Percentiles rank a stretch among this genome's conserved stretches.
These are phyloP conservation scores for Prunella vulgaris DNA, from an alignment of 257 asterid species.

Conservation along the genomic window DNA sequence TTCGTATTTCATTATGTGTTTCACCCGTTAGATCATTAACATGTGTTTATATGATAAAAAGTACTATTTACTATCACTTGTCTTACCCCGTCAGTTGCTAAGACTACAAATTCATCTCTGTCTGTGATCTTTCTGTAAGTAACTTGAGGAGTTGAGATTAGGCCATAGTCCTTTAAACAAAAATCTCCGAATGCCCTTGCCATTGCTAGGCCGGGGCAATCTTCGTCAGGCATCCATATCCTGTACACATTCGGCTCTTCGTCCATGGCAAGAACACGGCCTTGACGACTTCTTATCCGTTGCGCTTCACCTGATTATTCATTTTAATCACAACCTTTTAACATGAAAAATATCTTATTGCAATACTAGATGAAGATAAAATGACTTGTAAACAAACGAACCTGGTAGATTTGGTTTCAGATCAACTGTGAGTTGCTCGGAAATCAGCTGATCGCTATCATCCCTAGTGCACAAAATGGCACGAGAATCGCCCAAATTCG, in stretches of 20 bases:
- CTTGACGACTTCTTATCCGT: slow-evolving; percentile 50
- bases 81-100: slow-evolving; percentile 93
- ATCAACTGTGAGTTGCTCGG: slow-evolving; percentile 79
- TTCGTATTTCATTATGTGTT: too few relatives aligned
- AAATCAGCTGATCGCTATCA: slow-evolving; percentile 40
- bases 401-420: slow-evolving; percentile 84
- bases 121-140: slow-evolving; percentile 50
- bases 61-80: too few relatives aligned
- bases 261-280: slow-evolving; percentile 79
- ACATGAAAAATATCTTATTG: too few relatives aligned
- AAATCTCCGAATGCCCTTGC: slow-evolving; percentile 91
- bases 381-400: too few relatives aligned
- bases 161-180: slow-evolving; percentile 76
- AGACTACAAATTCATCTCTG: slow-evolving; percentile 70
- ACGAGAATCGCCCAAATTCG: slow-evolving; percentile 87
- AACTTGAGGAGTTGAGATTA: slow-evolving; percentile 67
- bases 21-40: too few relatives aligned
- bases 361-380: too few relatives aligned
- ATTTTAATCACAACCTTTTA: neutral
- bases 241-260: slow-evolving; percentile 72
- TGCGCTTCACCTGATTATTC: slow-evolving; percentile 49
- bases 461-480: slow-evolving; percentile 64
- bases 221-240: slow-evolving; percentile 90
- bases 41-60: too few relatives aligned
- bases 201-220: slow-evolving; percentile 95